These are phyloP conservation scores for Zoysia matrella DNA, from an alignment of 202 grass and related monocot species.

Conservation along the genomic window DNA sequence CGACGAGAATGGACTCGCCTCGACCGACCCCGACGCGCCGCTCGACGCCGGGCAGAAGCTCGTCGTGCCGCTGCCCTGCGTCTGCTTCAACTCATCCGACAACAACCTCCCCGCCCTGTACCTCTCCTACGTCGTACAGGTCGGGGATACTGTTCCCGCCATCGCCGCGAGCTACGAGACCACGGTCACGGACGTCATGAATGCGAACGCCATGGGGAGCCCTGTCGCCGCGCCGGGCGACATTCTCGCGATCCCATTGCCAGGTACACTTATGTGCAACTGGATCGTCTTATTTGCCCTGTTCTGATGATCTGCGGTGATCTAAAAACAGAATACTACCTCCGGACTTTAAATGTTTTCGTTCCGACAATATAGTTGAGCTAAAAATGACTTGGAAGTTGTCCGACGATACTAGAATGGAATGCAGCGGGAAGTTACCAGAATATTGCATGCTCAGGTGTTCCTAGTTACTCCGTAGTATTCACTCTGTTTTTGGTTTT, in stretches of 20 bases:
- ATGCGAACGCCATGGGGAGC: slow-evolving; percentile 81
- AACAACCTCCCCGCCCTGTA: slow-evolving; percentile 81
- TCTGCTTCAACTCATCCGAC: slow-evolving; percentile 91
- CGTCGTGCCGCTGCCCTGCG: slow-evolving; percentile 80
- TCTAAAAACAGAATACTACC: neutral
- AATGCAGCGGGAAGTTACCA: too few species aligned
- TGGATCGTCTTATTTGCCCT: neutral
- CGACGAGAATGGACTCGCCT: slow-evolving; percentile 56
- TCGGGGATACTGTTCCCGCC: slow-evolving; percentile 66
- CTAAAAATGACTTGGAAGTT: too few species aligned
- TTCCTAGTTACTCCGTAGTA: neutral
- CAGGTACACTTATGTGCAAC: slow-evolving; percentile 49
- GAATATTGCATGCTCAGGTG: too few species aligned
- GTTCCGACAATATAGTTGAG: too few species aligned
- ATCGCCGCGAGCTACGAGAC: slow-evolving; percentile 72
- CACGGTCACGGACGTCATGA: slow-evolving; percentile 88
- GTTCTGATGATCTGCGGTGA: too few species aligned
- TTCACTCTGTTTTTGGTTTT: neutral
- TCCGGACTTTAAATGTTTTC: too few species aligned
- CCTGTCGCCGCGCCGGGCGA: slow-evolving; percentile 64
- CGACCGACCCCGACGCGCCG: slow-evolving; percentile 62
- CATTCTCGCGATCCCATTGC: slow-evolving; percentile 84
- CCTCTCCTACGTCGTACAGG: slow-evolving; percentile 84
- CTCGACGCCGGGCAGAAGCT: slow-evolving; percentile 67
- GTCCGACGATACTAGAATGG: too few species aligned